These are phyloP conservation scores for Stellera chamaejasme DNA, from an alignment of 345 rosid genomes.

Conservation along the genomic window DNA sequence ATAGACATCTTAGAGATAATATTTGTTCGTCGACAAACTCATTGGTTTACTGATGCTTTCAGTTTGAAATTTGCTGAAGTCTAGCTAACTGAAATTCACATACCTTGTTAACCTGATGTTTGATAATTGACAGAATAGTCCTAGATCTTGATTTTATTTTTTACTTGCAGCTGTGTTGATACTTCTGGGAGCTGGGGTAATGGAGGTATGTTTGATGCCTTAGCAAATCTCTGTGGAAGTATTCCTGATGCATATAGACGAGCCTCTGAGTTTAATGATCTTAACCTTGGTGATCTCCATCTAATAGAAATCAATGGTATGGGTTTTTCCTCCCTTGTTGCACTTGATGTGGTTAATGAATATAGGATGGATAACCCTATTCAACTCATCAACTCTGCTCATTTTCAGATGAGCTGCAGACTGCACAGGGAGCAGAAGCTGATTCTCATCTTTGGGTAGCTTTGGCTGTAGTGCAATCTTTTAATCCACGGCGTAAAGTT, in stretches of 20 bases:
- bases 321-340: slow-evolving; percentile 9
- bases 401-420: slow-evolving; percentile 25
- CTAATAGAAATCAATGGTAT: slow-evolving; percentile 57
- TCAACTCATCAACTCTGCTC: neutral
- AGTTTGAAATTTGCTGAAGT: too few species aligned
- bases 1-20: too few species aligned
- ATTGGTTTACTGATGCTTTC: too few species aligned
- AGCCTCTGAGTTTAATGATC: slow-evolving; percentile 63
- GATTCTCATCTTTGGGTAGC: slow-evolving; percentile 49
- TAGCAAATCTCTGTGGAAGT: slow-evolving; percentile 43
- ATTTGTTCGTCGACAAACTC: too few species aligned
- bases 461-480: slow-evolving; percentile 74
- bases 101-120: too few species aligned
- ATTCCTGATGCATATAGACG: slow-evolving; percentile 49
- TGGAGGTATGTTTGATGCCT: slow-evolving; percentile 81
- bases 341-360: neutral
- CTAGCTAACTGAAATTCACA: too few species aligned
- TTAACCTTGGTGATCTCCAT: slow-evolving; percentile 85
- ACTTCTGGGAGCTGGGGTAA: slow-evolving; percentile 88
- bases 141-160: slow-evolving; percentile 8
- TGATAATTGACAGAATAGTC: neutral
- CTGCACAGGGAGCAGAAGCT: slow-evolving; percentile 21
- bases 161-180: slow-evolving; percentile 58
- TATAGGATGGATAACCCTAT: neutral
- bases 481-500: slow-evolving; percentile 58